Conservation (phyloP, 2,329 filamentous ascomycete species). For the Colletotrichum higginsianum region DNA sequence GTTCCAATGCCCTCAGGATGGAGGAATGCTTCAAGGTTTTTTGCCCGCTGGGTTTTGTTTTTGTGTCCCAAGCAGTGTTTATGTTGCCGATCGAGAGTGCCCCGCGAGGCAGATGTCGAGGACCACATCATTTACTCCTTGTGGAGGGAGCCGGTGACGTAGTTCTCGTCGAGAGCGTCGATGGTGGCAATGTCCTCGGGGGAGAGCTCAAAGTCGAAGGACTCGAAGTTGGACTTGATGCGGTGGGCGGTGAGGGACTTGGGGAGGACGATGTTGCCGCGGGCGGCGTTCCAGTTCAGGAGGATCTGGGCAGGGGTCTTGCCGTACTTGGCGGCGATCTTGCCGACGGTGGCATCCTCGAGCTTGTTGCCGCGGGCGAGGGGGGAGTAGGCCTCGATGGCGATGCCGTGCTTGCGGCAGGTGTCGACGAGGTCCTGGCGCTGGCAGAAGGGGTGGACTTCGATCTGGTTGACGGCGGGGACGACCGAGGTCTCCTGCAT, state of each 20-base stretch:
- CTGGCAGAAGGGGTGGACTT: slow-evolving; percentile 75
- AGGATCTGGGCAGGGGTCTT: slow-evolving; percentile 72
- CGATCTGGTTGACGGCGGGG: slow-evolving; percentile 73
- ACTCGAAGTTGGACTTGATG: slow-evolving; percentile 76
- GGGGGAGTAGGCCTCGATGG: slow-evolving; percentile 47
- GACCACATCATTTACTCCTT: slow-evolving; percentile 51
- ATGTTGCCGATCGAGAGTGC: slow-evolving; percentile 27
- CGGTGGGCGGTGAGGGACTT: slow-evolving; percentile 73
- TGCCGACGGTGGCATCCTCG: slow-evolving; percentile 68
- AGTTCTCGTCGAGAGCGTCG: slow-evolving; percentile 49
- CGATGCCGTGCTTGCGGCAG: slow-evolving; percentile 84
- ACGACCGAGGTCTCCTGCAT: slow-evolving; percentile 59
- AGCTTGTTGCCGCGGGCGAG: slow-evolving; percentile 67
- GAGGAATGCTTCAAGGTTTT: slow-evolving; percentile 28
- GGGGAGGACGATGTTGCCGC: slow-evolving; percentile 73
- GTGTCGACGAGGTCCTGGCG: slow-evolving; percentile 48
- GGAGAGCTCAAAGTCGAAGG: slow-evolving; percentile 73
- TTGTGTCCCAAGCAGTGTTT: slow-evolving; percentile 6
- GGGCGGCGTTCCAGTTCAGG: slow-evolving; percentile 71
- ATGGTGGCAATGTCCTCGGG: slow-evolving; percentile 62
- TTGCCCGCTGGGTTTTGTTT: slow-evolving; percentile 5
- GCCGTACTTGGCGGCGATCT: slow-evolving; percentile 68
- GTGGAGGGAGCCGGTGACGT: slow-evolving; percentile 55
- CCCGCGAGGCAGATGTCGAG: slow-evolving; percentile 13
- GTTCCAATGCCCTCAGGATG: slow-evolving; percentile 38